These are phyloP conservation scores for Apiospora koreana DNA, from an alignment of 2,329 filamentous ascomycete species.

Conservation along the genomic window DNA sequence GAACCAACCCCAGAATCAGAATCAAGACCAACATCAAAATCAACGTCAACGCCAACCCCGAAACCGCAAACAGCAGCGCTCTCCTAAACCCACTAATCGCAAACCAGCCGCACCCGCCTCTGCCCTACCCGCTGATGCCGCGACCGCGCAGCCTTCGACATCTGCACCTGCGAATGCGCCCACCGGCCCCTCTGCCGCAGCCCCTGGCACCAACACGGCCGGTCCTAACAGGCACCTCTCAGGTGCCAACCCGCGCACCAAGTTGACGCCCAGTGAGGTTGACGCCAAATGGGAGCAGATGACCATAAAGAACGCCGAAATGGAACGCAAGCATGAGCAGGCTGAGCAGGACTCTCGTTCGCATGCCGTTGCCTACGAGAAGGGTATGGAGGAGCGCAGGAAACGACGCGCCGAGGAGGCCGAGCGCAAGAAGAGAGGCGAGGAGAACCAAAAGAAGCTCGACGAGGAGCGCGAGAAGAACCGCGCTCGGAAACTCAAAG, in stretches of 20 bases:
- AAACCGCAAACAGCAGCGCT: slow-evolving; percentile 9
- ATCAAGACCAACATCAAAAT: slow-evolving; percentile 14
- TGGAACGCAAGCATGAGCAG: slow-evolving; percentile 59
- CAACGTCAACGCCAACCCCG: not conserved
- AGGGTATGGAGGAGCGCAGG: slow-evolving; percentile 56
- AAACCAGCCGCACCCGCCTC: slow-evolving; percentile 12
- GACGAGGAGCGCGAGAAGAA: slow-evolving; percentile 64
- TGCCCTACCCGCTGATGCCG: slow-evolving; percentile 12
- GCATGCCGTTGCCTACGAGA: slow-evolving; percentile 55
- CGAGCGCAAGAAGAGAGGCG: slow-evolving; percentile 50
- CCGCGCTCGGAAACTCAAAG: slow-evolving; percentile 61
- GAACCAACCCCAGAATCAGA: slow-evolving; percentile 15
- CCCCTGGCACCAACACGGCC: slow-evolving; percentile 35
- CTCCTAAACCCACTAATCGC: slow-evolving; percentile 10
- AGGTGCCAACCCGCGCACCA: slow-evolving; percentile 60
- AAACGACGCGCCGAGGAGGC: slow-evolving; percentile 53
- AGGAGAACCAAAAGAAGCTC: slow-evolving; percentile 52
- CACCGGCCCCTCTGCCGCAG: slow-evolving; percentile 15
- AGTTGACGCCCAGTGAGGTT: slow-evolving; percentile 61
- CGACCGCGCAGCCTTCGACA: slow-evolving; percentile 15
- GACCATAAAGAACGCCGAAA: slow-evolving; percentile 59
- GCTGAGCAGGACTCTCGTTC: slow-evolving; percentile 58
- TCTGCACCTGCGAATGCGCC: slow-evolving; percentile 3
- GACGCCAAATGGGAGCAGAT: slow-evolving; percentile 62
- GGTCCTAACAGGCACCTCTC: slow-evolving; percentile 48